Base-by-base conservation (phyloP, 225 moss, liverwort and hornwort species). In the Physcomitrellopsis africana region DNA sequence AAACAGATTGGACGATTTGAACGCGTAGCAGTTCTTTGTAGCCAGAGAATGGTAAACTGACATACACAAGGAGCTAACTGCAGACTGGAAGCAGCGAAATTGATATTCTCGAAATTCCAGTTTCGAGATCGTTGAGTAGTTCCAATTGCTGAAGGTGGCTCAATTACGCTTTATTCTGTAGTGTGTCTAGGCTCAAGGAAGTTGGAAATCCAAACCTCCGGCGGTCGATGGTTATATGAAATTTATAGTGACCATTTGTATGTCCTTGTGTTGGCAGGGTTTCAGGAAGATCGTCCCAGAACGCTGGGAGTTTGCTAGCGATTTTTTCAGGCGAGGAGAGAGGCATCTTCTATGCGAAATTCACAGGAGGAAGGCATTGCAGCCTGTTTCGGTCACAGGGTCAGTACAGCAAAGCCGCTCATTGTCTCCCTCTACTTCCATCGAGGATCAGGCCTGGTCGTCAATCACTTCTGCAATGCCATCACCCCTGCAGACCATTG, bases 271-370 rank as follows among this genome's bases (percentile, higher is more conserved):
- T 68, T 46, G 52, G 58, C 81, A 89, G 88, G 88, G 88, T 7
- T 89, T 89, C 76, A 70, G 83, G 65, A 89, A 89, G 78, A 79
- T 89, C 27, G 83, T 86, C 8, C 88, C 88, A 4, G 85, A 89
- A 57, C 88, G 88, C 16, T 89, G 88, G 88, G 88, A 89, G 83
- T 89, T 89, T 5, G 81, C 83, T 3, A 89, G 86, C 60, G 88
- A 89, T 59, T 89, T 86, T 67, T 89, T 89, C 67, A 79, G 88
- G 12, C 81, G 86, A 16, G 88, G 88, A 29, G 83, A 86, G 81
- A 29, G 78, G 27, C 83, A 89, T 29, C 70, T 89, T 47, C 51
- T 89, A 65, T 83, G 85, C 70, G 85, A 89, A 81, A 89, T 89
- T 44, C 86, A 89, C 76, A 49, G 88, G 76, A 81, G 88, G 32